Base-by-base conservation (phyloP, 106 monocot species). In the Chionographis japonica region DNA sequence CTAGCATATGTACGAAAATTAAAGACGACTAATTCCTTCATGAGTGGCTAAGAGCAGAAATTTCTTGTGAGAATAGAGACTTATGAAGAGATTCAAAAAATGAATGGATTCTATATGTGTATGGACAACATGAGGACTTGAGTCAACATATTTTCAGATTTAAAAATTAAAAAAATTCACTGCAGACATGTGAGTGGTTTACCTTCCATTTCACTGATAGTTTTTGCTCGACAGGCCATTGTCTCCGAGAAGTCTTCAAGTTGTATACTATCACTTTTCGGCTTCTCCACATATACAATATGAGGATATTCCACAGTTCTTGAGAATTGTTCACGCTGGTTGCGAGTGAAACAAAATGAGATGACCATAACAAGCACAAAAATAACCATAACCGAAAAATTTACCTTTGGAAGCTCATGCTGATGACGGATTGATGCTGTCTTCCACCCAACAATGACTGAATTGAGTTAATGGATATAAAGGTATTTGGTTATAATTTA, bases 391-490 rank as follows among this genome's bases (percentile, higher is more conserved):
- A 65, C 12, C n/a, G 7, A 13, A 54, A 56, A 42, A 0, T 56
- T 69, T 72, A 95, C 95, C 86, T 95, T 89, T 6, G 91, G 95
- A 58, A 84, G 79, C 52, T 97, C 95, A 75, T 80, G 58, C 41
- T 78, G 72, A 38, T 39, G 78, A 36, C 86, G 83, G 36, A 97
- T 92, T 12, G 89, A 92, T 35, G 95, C 86, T 56, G 92, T 97
- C 59, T 77, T 86, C 86, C 95, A 72, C 35, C 95, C 95, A 80
- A 95, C 95, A 79, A 91, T 72, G 36, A 78, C 95, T 97, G 66
- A 52, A 63, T 46, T 50, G 61, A 74, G 89, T 89, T 75, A 97
- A 86, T 73, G 38, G 11, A 40, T n/a, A 61, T 65, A 15, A 69
- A 18, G 13, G 56, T 4, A 16, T 46, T 5, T 46, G 46, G 9